A percentile compares a stretch with the other conserved stretches of the same genome.
phyloP scores from a whole-genome alignment of 2,329 filamentous ascomycete species.

The Alternaria viburni region DNA sequence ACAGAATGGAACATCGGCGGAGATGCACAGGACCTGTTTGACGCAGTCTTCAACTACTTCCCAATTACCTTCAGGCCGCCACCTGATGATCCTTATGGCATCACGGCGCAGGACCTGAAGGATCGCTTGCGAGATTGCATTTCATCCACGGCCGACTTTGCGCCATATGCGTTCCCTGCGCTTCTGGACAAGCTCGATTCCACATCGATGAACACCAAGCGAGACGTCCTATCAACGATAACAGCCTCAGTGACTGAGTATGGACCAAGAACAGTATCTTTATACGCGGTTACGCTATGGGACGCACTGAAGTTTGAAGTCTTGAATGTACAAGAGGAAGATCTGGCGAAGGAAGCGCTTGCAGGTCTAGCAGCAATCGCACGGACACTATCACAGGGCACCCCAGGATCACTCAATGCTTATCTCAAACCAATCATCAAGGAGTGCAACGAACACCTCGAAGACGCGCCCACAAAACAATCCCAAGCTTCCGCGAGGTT shows the following conservation, averaged over 20 bases:
- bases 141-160: constrained; percentile 66
- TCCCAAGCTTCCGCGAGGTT: constrained; percentile 69
- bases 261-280: constrained; percentile 63
- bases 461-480: constrained; percentile 72
- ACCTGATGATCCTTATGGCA: constrained; percentile 72
- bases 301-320: constrained; percentile 73
- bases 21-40: constrained; percentile 65
- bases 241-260: constrained; percentile 66
- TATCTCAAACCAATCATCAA: constrained; percentile 68
- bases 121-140: constrained; percentile 69
- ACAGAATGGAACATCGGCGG: constrained; percentile 69
- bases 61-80: constrained; percentile 74
- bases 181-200: constrained; percentile 73
- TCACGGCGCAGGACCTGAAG: constrained; percentile 72
- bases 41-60: constrained; percentile 75
- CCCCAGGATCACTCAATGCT: constrained; percentile 56
- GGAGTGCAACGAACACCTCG: constrained; percentile 71
- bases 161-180: constrained; percentile 71
- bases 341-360: constrained; percentile 66
- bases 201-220: constrained; percentile 71
- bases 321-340: constrained; percentile 70
- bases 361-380: constrained; percentile 62
- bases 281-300: constrained; percentile 70
- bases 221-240: constrained; percentile 70
- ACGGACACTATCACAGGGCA: constrained; percentile 58